Evolutionary conservation across 352 stramenopile species (phyloP).

Genomic region (Globisporangium camurandrum): DNA sequence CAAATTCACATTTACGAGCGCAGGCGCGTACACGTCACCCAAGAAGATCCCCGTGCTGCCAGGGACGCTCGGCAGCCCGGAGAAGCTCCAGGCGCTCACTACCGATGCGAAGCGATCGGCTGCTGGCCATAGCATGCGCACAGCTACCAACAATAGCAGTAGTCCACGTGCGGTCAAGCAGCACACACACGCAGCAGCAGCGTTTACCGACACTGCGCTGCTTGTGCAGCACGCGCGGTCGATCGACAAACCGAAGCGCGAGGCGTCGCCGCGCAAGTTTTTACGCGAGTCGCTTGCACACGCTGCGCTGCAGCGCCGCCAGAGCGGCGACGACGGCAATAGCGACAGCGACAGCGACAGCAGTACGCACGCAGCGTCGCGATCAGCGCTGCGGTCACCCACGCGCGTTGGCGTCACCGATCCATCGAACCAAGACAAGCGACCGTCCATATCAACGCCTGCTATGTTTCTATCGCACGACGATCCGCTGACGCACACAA

Average conservation of each 20-base stretch:
- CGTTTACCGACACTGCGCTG: background rate
- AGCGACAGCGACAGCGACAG: background rate
- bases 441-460: too few relatives aligned
- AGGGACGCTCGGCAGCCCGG: constrained; percentile 46
- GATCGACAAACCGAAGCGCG: constrained; percentile 34
- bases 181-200: background rate
- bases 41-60: constrained; percentile 76
- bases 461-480: constrained; percentile 43
- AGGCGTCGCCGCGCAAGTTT: constrained; percentile 58
- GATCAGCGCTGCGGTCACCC: constrained; percentile 7
- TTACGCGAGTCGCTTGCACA: constrained; percentile 40
- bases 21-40: constrained; percentile 58
- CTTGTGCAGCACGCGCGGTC: background rate
- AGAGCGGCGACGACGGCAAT: constrained; percentile 4
- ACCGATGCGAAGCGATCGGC: too few relatives aligned
- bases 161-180: constrained; percentile 24
- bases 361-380: too few relatives aligned
- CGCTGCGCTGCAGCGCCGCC: constrained; percentile 6
- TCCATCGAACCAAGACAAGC: constrained; percentile 18
- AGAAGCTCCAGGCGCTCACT: constrained; percentile 37
- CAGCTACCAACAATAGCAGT: background rate
- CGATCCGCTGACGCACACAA: constrained; percentile 37
- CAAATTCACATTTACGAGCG: constrained; percentile 67
- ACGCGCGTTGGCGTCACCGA: background rate
- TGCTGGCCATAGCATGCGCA: constrained; percentile 15